These are phyloP conservation scores for Ormosia emarginata DNA, from an alignment of 306 rosid species.

Conservation along the genomic window DNA sequence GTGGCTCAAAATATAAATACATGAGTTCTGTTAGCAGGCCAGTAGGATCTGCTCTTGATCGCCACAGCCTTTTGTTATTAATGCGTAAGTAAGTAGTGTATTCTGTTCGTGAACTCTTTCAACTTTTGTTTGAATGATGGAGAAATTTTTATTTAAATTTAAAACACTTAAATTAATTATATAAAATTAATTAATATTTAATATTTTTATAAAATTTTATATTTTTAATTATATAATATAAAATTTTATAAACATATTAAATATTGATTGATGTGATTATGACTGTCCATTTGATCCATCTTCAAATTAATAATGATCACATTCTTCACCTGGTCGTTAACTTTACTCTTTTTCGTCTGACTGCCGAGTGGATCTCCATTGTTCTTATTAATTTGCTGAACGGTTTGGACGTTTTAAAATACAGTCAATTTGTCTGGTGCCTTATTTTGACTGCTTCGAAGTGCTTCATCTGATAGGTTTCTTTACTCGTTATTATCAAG, in stretches of 20 bases:
- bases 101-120: background rate
- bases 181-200: no score
- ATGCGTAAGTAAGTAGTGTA: no score
- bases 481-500: no score
- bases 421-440: background rate
- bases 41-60: no score
- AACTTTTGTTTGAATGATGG: background rate
- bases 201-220: no score
- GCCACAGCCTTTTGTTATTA: no score
- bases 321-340: background rate
- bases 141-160: no score
- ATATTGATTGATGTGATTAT: no score
- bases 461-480: no score
- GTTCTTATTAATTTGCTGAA: background rate
- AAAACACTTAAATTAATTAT: no score
- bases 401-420: constrained; percentile 8
- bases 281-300: background rate
- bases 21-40: background rate
- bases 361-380: background rate
- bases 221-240: no score
- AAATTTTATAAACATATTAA: no score
- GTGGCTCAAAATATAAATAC: background rate
- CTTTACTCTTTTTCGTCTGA: background rate
- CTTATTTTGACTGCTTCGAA: background rate
- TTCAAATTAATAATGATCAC: background rate